Evolutionary conservation across 768 basidiomycete genomes (phyloP), one percentile per base, ranked within the genome.

Genomic region (Filobasidium floriforme): DNA sequence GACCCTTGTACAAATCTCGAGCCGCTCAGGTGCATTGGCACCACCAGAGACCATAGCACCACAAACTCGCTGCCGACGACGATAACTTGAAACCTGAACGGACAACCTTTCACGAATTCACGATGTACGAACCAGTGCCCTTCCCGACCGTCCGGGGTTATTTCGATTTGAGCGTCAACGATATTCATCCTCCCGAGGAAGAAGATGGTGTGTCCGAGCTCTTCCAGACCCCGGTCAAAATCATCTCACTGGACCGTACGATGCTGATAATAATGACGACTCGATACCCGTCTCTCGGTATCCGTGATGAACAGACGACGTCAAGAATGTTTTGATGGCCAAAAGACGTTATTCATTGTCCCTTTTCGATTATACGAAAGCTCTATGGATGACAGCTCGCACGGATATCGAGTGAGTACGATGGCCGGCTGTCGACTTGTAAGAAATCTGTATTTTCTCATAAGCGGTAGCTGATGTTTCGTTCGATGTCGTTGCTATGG

Each of bases 361-460:
- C 40, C 43, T 65, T n/a, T 60, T 40, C 32, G 57, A 65, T 10
- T 52, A 65, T 37, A 65, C 64, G 1, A 60, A 59, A 14, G 43
- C 40, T 18, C 10, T 60, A 28, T 65, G 37, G 49, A 24, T 41
- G 60, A 10, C 40, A 2, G 28, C 43, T 19, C 14, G 40, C 3
- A 61, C 60, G 11, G 60, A 44, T 11, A 43, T 43, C 40, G 28
- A 43, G 60, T 44, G 32, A 61, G 60, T 28, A 37, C 18, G 32
- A 9, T 37, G 32, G 4, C 9, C 32, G 32, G 32, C 32, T 37
- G 32, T 37, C 32, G 32, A 37, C 9, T 37, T 37, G 3, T 3
- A 37, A 9, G 32, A 9, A 37, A 9, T 37, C 46, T 49, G 18
- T 49, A 5, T 4, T 49, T 15, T 15, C 46, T 5, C 14, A 49